Evolutionary conservation across 805 yeast genomes (phyloP), one percentile per base, ranked within the genome.

Genomic region (Kazachstania kunashirensis): DNA sequence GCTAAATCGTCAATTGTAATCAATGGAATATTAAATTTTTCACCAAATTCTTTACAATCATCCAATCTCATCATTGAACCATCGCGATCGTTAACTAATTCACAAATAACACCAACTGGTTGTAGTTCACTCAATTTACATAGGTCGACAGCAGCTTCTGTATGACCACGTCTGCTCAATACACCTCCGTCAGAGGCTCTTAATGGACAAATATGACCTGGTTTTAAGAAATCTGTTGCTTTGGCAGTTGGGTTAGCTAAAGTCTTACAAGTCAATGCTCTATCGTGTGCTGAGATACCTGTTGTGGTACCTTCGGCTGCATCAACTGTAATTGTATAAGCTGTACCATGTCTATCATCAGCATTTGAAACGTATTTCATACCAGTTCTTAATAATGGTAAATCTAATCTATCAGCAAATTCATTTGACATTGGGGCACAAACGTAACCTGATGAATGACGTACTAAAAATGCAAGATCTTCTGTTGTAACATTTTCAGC

Each of bases 11-110:
- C 84, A 51, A 89, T 88, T 24, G 88, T 81, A 45, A 88, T 77
- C 19, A 84, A 64, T 55, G 80, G 82, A 42, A 92, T 62, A 34
- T 67, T 68, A 48, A 73, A 75, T 46, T 71, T 57, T 49, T 71
- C 58, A 30, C 83, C 71, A 56, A 92, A 92, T 50, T 66, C 65
- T 33, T 71, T 61, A 62, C 97, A 92, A 55, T 89, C 96, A 45
- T 77, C 82, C 43, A 86, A 67, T 57, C 97, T 77, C 79, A 88
- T 85, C 97, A 92, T 92, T 46, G 82, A 68, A 0, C 98, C 98
- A 53, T 89, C 97, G 33, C 77, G 81, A 46, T 86, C 97, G 41
- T 81, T 75, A 16, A 92, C 97, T 48, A 92, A 67, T 64, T 92
- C 98, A 61, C 97, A 84, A 49, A 92, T 89, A 24, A 83, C 94